Base-by-base conservation (phyloP, 1,139 yeast genomes). In the Geotrichum siamense region DNA sequence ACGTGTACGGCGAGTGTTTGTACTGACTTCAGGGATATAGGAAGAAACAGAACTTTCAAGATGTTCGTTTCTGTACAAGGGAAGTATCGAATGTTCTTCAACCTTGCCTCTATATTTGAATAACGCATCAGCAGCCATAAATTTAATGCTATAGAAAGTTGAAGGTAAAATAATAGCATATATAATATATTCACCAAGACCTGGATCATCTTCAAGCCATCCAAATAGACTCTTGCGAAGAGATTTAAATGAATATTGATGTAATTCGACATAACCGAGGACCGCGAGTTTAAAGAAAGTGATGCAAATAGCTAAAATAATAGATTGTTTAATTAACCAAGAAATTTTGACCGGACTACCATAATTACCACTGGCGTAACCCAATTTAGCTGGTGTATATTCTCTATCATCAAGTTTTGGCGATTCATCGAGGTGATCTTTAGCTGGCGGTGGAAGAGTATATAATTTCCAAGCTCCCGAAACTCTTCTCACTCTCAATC, bases 281-380 rank as follows among this genome's bases (percentile, higher is more conserved):
- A 30, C n/a, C n/a, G 12, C 12, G 4, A 16, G 9, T 30, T 21
- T 30, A n/a, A 10, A 30, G 10, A 17, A 4, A 8, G 17, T 12
- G 21, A 30, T 13, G 6, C 19, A 30, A 5, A 30, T 16, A 3
- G 44, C 21, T n/a, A 48, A 38, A 4, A 41, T 15, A 8, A 19
- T 42, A 2, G 50, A 44, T 21, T 48, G 50, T 27, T 42, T 45
- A 15, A 33, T 30, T 31, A 41, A 38, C 48, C 48, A 45, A 12
- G 16, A 30, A 25, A 40, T 19, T 19, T 44, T 40, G 6, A 42
- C 46, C 2, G 50, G 50, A 12, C 38, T 27, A 2, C 50, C 50
- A 28, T 48, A 48, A 27, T 45, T 38, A 17, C 50, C 50, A 19
- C 45, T 39, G 3, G 37, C 38, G 26, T 44, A 40, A 2, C 50